Evolutionary conservation across 1,139 yeast species (phyloP).

Genomic region (Hyphopichia pseudoburtonii): DNA sequence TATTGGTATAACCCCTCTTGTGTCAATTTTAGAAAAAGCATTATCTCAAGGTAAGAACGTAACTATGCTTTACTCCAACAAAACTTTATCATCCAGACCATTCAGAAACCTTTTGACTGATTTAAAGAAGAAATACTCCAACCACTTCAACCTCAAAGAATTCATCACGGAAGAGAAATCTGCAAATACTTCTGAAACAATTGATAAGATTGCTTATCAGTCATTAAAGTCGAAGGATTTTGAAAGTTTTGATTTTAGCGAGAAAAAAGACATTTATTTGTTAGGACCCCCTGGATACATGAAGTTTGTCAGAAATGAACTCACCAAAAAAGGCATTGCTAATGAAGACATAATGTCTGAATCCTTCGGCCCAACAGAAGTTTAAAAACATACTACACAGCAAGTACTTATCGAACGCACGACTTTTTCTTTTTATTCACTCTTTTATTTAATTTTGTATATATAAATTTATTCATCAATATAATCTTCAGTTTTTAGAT

Average conservation of each 20-base stretch:
- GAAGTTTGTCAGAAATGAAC: constrained; percentile 23
- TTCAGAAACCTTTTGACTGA: constrained; percentile 23
- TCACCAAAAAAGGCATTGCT: constrained; percentile 12
- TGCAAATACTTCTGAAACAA: constrained; percentile 4
- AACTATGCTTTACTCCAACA: constrained; percentile 30
- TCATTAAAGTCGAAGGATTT: constrained; percentile 14
- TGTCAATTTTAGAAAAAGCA: constrained; percentile 49
- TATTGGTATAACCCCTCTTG: constrained; percentile 66
- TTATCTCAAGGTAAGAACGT: constrained; percentile 26
- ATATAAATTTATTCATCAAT: not conserved
- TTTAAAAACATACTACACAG: not conserved
- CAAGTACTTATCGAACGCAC: not conserved
- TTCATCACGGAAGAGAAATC: constrained; percentile 14
- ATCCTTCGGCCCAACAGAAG: constrained; percentile 7
- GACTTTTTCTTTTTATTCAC: not conserved
- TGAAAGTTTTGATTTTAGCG: constrained; percentile 12
- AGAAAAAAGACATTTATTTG: constrained; percentile 27
- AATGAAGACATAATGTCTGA: constrained; percentile 5
- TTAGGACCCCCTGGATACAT: constrained; percentile 39
- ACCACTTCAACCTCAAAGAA: constrained; percentile 20
- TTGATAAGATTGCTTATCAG: constrained; percentile 11
- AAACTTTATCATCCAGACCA: constrained; percentile 21
- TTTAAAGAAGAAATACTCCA: constrained; percentile 16
- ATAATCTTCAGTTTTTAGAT: not conserved
- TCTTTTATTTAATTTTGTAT: not conserved